Conservation (phyloP, 2,329 filamentous ascomycete species). For the Aspergillus sp. region DNA sequence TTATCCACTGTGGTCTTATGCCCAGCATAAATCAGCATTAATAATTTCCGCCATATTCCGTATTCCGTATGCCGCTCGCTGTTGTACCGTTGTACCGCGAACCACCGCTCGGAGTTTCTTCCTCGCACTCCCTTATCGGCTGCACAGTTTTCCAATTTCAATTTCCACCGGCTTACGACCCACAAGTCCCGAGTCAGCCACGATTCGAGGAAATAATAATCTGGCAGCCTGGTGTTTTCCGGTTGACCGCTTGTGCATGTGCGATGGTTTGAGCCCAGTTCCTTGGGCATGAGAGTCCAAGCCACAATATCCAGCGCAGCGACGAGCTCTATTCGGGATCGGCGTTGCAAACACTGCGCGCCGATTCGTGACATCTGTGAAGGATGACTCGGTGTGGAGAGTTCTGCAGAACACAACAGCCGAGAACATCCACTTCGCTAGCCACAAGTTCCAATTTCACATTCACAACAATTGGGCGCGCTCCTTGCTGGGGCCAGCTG, state of each 20-base stretch:
- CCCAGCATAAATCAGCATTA: neutral
- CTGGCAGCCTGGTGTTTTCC: neutral
- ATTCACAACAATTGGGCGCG: neutral
- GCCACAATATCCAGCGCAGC: neutral
- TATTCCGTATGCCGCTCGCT: neutral
- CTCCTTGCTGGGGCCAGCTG: neutral
- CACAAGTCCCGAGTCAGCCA: neutral
- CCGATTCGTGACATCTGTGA: conserved; percentile 1
- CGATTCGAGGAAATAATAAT: neutral
- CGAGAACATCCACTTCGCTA: neutral
- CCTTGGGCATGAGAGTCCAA: neutral
- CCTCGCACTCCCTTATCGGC: neutral
- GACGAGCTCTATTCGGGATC: neutral
- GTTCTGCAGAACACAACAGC: neutral
- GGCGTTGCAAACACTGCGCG: neutral
- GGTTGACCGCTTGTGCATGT: neutral
- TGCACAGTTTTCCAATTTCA: neutral
- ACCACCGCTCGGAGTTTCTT: neutral
- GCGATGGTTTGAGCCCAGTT: neutral
- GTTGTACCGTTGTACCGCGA: too few relatives aligned
- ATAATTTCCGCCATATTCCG: neutral
- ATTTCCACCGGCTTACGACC: neutral
- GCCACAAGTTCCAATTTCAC: neutral
- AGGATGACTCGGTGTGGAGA: neutral
- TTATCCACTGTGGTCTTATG: neutral